These are phyloP conservation scores for Cladophialophora yegresii DNA, from an alignment of 2,329 filamentous ascomycete species.

Conservation along the genomic window DNA sequence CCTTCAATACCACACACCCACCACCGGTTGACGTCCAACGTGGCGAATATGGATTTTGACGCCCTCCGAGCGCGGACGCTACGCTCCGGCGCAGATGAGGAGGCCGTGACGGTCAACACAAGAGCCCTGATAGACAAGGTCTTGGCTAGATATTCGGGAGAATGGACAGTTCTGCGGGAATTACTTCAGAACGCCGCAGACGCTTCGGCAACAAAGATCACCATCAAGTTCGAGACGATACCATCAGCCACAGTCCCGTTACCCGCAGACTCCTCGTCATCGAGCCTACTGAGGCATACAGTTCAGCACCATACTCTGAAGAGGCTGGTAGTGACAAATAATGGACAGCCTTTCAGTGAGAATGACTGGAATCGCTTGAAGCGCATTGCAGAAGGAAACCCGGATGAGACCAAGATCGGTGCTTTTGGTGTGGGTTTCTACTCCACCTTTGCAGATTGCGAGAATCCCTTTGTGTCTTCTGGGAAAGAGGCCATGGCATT, in stretches of 20 bases:
- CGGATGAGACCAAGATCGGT: slow-evolving; percentile 97
- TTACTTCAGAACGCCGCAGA: slow-evolving; percentile 98
- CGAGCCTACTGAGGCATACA: slow-evolving; percentile 76
- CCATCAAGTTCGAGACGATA: slow-evolving; percentile 86
- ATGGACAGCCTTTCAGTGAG: slow-evolving; percentile 81
- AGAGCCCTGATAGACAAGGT: slow-evolving; percentile 97
- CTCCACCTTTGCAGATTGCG: slow-evolving; percentile 96
- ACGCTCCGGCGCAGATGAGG: slow-evolving; percentile 82
- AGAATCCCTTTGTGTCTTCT: slow-evolving; percentile 94
- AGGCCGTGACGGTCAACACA: slow-evolving; percentile 97
- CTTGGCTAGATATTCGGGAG: slow-evolving; percentile 90
- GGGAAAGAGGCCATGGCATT: slow-evolving; percentile 94
- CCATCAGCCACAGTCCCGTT: slow-evolving; percentile 76
- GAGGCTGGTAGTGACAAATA: slow-evolving; percentile 86
- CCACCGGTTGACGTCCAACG: background rate
- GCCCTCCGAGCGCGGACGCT: slow-evolving; percentile 82
- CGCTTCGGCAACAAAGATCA: slow-evolving; percentile 85
- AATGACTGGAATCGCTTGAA: slow-evolving; percentile 94
- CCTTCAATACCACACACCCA: background rate
- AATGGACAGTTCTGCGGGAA: slow-evolving; percentile 85
- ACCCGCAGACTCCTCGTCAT: slow-evolving; percentile 65
- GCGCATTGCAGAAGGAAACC: slow-evolving; percentile 97
- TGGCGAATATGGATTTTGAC: slow-evolving; percentile 52
- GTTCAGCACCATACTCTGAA: slow-evolving; percentile 82
- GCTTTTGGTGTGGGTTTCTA: slow-evolving; percentile 99